Evolutionary conservation across 768 basidiomycete species (phyloP).

Genomic region (Russula vinacea): DNA sequence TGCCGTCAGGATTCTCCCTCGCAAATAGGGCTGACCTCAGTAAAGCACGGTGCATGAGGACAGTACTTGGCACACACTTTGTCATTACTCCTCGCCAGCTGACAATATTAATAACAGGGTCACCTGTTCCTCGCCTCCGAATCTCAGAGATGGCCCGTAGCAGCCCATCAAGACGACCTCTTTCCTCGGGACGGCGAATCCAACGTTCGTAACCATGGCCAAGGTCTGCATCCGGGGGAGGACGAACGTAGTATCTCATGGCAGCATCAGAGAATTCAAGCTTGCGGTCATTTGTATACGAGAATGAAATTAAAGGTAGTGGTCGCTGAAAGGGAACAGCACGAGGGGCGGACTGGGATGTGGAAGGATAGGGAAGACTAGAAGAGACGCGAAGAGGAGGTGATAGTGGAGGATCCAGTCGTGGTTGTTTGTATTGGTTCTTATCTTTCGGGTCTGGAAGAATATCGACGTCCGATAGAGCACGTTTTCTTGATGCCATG

Average conservation of each 20-base stretch:
- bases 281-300: conserved; percentile 54
- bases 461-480: conserved; percentile 13
- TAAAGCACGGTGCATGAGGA: conserved; percentile 23
- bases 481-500: conserved; percentile 24
- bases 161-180: conserved; percentile 65
- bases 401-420: neutral
- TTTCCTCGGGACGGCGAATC: conserved; percentile 61
- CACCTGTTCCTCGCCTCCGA: conserved; percentile 39
- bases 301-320: conserved; percentile 65
- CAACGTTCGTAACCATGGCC: conserved; percentile 71
- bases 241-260: conserved; percentile 65
- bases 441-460: neutral
- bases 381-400: neutral
- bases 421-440: neutral
- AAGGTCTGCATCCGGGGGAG: conserved; percentile 64
- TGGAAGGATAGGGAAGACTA: conserved; percentile 31
- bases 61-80: conserved; percentile 49
- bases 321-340: conserved; percentile 64
- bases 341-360: conserved; percentile 21
- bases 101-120: conserved; percentile 53
- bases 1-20: conserved; percentile 71
- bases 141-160: conserved; percentile 53
- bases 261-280: conserved; percentile 68
- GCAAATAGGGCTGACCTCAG: conserved; percentile 28
- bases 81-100: conserved; percentile 84